A percentile compares a stretch with the other conserved stretches of the same genome.
phyloP scores from a whole-genome alignment of 1,139 yeast genomes.

The Taiozyma onychis region DNA sequence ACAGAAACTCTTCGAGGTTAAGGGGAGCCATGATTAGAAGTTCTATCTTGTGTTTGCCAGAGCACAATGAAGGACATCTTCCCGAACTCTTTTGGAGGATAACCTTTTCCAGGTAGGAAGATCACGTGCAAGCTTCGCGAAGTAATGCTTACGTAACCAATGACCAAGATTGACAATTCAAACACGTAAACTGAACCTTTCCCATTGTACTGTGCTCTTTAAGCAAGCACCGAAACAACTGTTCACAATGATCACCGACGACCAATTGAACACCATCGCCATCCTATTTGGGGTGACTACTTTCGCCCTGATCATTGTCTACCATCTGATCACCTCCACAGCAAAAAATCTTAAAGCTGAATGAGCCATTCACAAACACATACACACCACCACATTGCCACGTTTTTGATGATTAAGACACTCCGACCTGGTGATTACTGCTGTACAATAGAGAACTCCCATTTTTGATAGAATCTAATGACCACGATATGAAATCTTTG shows the following conservation, averaged over 20 bases:
- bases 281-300: slow-evolving; percentile 72
- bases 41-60: not conserved
- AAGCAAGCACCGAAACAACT: not conserved
- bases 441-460: not conserved
- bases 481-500: not conserved
- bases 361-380: not conserved
- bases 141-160: not conserved
- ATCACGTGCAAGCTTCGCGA: not conserved
- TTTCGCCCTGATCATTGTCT: slow-evolving; percentile 63
- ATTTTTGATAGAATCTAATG: not conserved
- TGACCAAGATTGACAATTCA: not conserved
- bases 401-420: not conserved
- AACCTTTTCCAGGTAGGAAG: not conserved
- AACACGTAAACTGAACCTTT: not conserved
- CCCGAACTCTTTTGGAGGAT: not conserved
- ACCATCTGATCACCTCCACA: slow-evolving; percentile 45
- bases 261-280: slow-evolving; percentile 69
- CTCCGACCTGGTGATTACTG: not conserved
- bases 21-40: slow-evolving; percentile 3
- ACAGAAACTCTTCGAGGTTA: slow-evolving; percentile 43
- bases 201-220: not conserved
- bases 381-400: not conserved
- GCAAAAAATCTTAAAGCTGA: slow-evolving; percentile 13
- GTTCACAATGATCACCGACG: slow-evolving; percentile 66
- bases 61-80: not conserved